phyloP scores from a whole-genome alignment of 768 basidiomycete genomes.

The Postia placenta region DNA sequence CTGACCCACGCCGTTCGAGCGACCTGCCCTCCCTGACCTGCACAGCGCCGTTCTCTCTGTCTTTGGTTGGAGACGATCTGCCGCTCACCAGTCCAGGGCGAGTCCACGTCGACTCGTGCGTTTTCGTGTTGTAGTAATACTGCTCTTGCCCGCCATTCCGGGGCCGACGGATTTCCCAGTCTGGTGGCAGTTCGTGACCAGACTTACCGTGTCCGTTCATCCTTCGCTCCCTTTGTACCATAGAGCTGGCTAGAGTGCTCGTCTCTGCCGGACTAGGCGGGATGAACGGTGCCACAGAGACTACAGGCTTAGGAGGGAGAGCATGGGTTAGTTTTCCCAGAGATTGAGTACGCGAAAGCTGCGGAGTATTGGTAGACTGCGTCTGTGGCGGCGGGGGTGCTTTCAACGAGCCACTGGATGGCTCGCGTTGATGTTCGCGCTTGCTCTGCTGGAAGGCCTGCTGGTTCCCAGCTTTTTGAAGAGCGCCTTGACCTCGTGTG shows the following conservation, averaged over 20 bases:
- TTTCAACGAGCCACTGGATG: constrained; percentile 12
- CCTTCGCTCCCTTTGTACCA: constrained; percentile 48
- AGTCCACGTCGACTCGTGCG: constrained; percentile 53
- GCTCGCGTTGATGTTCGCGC: constrained; percentile 20
- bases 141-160: constrained; percentile 33
- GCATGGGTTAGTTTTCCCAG: constrained; percentile 52
- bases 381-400: constrained; percentile 11
- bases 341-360: constrained; percentile 22
- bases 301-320: constrained; percentile 60
- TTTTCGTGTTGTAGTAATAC: constrained; percentile 57
- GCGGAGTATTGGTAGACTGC: constrained; percentile 18
- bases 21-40: constrained; percentile 21
- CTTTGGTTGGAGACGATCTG: constrained; percentile 19
- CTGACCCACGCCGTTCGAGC: constrained; percentile 16
- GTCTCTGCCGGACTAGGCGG: constrained; percentile 48
- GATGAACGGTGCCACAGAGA: constrained; percentile 40
- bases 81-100: constrained; percentile 33
- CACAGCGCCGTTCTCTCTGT: constrained; percentile 10
- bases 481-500: constrained; percentile 6
- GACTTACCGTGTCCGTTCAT: constrained; percentile 24
- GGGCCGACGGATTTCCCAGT: constrained; percentile 56
- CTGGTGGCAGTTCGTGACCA: constrained; percentile 37
- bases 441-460: not conserved
- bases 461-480: constrained; percentile 12
- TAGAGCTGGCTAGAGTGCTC: constrained; percentile 56